Base-by-base conservation (phyloP, 164 flowering plant species). In the Liriodendron chinense region DNA sequence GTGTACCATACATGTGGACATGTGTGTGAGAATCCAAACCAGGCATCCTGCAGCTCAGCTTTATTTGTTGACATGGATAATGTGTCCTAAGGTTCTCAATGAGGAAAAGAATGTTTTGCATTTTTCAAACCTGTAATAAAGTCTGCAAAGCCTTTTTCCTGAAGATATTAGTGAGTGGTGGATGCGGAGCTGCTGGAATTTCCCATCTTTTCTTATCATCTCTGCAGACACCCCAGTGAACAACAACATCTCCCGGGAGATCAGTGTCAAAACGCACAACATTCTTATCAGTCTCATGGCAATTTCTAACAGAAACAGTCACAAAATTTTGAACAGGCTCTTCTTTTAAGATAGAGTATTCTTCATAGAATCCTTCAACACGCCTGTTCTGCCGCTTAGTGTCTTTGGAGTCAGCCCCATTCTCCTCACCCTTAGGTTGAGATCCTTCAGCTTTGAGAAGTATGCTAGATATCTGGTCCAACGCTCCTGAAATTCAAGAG, bases 191-290 rank as follows among this genome's bases (percentile, higher is more conserved):
- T 64, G 81, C 77, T 65, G 97, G 98, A 81, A 96, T 77, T 84
- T 94, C 97, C 99, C 99, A 96, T 16, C 26, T 84, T 82, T 69
- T 88, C 70, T 77, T 69, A 78, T 82, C 79, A 78, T 85, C 87
- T 83, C 86, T 87, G 84, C 91, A 91, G 69, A 90, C 88, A 76
- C 98, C 98, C 99, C 99, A 96, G 81, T 96, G 99, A 80, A 94
- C 82, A 77, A 92, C 74, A 73, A 94, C 89, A 86, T 89, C 85
- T 80, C 92, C 97, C 71, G 92, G 88, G 71, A 91, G 74, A 89
- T 94, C 98, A 28, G 97, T 92, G 72, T 96, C 97, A 25, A 96
- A 64, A 76, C 74, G 77, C 72, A 92, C 74, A 77, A 90, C 78
- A 81, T 80, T 82, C 71, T 86, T 91, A 53, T 84, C 81, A 57